Evolutionary conservation across 1,139 yeast genomes (phyloP), one percentile per base, ranked within the genome.

Genomic region (Insectozyma bohioensis): DNA sequence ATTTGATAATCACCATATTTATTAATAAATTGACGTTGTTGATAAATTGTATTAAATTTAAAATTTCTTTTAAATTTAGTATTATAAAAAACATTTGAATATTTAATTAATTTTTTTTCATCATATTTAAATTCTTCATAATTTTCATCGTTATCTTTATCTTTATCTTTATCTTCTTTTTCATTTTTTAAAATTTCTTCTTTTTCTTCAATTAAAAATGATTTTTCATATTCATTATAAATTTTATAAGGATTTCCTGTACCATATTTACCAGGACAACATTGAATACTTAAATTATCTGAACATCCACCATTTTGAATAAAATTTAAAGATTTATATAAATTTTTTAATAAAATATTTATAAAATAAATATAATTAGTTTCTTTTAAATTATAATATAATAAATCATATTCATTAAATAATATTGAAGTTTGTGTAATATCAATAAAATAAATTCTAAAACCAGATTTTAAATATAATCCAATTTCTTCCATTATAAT

Each of bases 401-500:
- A 50, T 15, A 69, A 45, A 35, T 69, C 74, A 41, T 54, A 69
- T 26, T 70, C 72, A 42, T 69, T 68, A 48, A 65, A 67, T 19
- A 70, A 50, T 30, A 62, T 39, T 4, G 72, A 62, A 3, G 72
- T 74, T 39, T 61, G 71, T 11, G 70, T 54, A 12, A 80, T 62
- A 43, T 79, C 85, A 30, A 80, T 62, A 47, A 72, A 80, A 39
- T 72, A 77, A 4, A 82, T 70, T 19, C 78, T 52, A 37, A 80
- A 70, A 1, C 82, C 81, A 1, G 75, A 63, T 46, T 79, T 80
- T 24, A 75, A 51, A 41, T 70, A 67, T 16, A 72, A 54, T 0
- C 84, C 85, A 4, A 72, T 67, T 43, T 81, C 88, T 44, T 78
- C 84, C 69, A 80, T 69, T 1, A 63, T 55, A 12, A 82, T 49